A percentile compares a stretch with the other conserved stretches of the same genome.
Evolutionary conservation across 306 rosid genomes (phyloP).

Genomic region (Crotalaria pallida): DNA sequence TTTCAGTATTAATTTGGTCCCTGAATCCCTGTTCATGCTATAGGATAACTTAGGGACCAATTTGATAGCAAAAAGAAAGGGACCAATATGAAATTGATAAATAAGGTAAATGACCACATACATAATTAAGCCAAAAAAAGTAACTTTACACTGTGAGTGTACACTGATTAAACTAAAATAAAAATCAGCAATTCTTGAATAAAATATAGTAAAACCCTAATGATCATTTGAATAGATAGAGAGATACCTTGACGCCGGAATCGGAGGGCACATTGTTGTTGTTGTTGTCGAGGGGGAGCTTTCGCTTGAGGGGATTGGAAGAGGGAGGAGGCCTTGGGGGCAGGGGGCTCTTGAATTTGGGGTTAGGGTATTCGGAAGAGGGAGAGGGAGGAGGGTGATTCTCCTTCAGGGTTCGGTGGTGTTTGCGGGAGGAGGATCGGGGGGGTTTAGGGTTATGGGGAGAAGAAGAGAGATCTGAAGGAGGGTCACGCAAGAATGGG

Average conservation of each 20-base stretch:
- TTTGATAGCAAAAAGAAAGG: too few species aligned
- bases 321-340: conserved; percentile 83
- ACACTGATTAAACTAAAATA: too few species aligned
- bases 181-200: too few species aligned
- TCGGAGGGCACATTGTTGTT: conserved; percentile 46
- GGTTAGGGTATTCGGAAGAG: background rate
- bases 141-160: too few species aligned
- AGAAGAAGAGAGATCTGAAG: conserved; percentile 27
- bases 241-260: conserved; percentile 74
- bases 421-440: conserved; percentile 42
- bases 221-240: too few species aligned
- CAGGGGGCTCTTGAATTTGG: conserved; percentile 36
- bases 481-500: conserved; percentile 37
- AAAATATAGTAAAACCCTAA: too few species aligned
- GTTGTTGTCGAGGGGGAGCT: conserved; percentile 52
- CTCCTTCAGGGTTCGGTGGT: conserved; percentile 43
- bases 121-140: too few species aligned
- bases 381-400: conserved; percentile 41
- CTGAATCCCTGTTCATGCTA: too few species aligned
- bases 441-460: conserved; percentile 45
- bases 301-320: conserved; percentile 76
- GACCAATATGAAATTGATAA: too few species aligned
- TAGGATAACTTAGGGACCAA: too few species aligned
- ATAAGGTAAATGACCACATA: too few species aligned
- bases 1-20: too few species aligned